Conservation (phyloP, 176 grass and related monocot species). For the Ananas comosus region DNA sequence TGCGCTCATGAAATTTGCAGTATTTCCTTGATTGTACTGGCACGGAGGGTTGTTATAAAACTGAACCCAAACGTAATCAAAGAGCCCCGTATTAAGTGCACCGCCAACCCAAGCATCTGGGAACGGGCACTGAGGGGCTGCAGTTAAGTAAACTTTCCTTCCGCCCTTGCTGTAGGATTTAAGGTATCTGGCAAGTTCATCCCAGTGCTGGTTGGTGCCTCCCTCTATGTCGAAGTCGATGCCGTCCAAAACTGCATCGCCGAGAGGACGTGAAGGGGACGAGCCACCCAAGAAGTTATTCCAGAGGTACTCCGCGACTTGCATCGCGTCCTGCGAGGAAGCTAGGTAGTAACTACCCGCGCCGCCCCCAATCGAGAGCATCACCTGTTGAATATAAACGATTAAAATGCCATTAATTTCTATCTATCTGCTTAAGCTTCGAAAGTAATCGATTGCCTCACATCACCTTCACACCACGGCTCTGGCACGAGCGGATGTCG, state of each 20-base stretch:
- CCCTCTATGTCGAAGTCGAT: constrained; percentile 81
- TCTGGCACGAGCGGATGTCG: constrained; percentile 45
- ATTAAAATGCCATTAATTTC: too few relatives aligned
- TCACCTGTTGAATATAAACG: background rate
- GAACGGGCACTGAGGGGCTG: constrained; percentile 71
- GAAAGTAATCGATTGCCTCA: too few relatives aligned
- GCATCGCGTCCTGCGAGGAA: constrained; percentile 31
- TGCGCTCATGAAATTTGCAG: constrained; percentile 20
- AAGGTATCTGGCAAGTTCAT: constrained; percentile 42
- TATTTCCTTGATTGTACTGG: constrained; percentile 18
- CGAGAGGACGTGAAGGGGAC: constrained; percentile 35
- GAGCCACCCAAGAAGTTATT: constrained; percentile 56
- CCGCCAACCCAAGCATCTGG: constrained; percentile 52
- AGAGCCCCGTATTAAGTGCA: constrained; percentile 32
- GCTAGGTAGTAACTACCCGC: constrained; percentile 47
- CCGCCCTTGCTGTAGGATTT: constrained; percentile 9
- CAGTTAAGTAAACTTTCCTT: constrained; percentile 25
- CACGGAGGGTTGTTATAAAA: constrained; percentile 23
- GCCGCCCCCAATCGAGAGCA: constrained; percentile 60
- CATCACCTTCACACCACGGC: constrained; percentile 46
- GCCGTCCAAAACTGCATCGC: constrained; percentile 53
- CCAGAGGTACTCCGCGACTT: constrained; percentile 51
- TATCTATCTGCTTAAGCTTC: too few relatives aligned
- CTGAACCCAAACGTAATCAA: constrained; percentile 22
- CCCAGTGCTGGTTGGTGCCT: constrained; percentile 50